Evolutionary conservation across 441 rosid species (phyloP), one percentile per base, ranked within the genome.

Genomic region (Dalechampia spathulata): DNA sequence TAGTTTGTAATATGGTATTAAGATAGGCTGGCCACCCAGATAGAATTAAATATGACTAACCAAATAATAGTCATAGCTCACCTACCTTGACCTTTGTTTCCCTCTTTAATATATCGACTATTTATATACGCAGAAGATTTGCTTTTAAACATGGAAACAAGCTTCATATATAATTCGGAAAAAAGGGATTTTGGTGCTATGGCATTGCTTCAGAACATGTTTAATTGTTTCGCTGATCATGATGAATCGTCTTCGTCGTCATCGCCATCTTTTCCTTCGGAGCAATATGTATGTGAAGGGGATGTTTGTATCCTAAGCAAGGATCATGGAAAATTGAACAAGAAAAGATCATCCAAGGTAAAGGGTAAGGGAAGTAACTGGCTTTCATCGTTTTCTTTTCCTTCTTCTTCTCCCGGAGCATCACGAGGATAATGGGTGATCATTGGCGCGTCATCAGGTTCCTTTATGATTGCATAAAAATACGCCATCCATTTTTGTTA

Each of bases 161-260:
- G 4, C 34, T 30, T 30, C 34, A 30, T 3, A 8, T 3, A 30
- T 30, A 30, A 3, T 30, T n/a, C 13, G 16, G 15, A 2, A 19
- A 1, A n/a, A 1, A 45, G 1, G 14, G 11, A 21, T 25, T 48
- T n/a, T n/a, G n/a, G n/a, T n/a, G 20, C 57, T 27, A 82, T 76
- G 82, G 66, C 82, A 43, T 61, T 60, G 38, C 49, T 75, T 57
- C 57, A 70, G 14, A 73, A 60, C 58, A 27, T 78, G 54, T 73
- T 68, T 54, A n/a, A 77, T 7, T 82, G 82, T 50, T 78, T 77
- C 20, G 20, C 65, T 7, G 76, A 72, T 4, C 74, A 1, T 1
- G 4, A 28, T 39, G n/a, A n/a, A n/a, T n/a, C n/a, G n/a, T n/a
- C n/a, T n/a, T n/a, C n/a, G 8, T 30, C 34, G 34, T 30, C 34